Evolutionary conservation across 2,329 filamentous ascomycete genomes (phyloP).

Genomic region (Zymoseptoria passerinii): DNA sequence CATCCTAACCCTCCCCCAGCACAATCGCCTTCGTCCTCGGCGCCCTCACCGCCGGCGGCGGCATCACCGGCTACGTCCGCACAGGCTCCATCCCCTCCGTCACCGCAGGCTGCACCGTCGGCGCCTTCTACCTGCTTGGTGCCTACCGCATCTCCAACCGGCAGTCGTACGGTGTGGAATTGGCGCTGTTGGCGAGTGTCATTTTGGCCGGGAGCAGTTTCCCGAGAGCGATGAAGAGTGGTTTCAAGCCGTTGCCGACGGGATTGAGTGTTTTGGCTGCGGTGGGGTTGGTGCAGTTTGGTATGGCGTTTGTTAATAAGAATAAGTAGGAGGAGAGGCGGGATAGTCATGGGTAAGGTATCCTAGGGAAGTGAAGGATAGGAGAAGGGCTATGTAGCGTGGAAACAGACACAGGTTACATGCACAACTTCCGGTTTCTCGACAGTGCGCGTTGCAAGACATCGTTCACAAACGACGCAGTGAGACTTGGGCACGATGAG

Average conservation of each 20-base stretch:
- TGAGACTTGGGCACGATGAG: background rate
- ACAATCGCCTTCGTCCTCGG: conserved; percentile 68
- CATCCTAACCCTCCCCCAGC: conserved; percentile 2
- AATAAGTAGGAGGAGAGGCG: conserved; percentile 6
- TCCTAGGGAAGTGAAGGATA: background rate
- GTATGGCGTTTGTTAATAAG: conserved; percentile 49
- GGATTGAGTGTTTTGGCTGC: conserved; percentile 69
- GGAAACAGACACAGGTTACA: background rate
- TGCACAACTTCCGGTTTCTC: background rate
- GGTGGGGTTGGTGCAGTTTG: conserved; percentile 73
- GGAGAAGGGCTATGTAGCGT: background rate
- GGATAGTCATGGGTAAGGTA: no score
- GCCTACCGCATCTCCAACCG: conserved; percentile 69
- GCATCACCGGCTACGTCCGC: conserved; percentile 75
- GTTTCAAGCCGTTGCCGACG: conserved; percentile 71
- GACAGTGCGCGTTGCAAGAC: no score
- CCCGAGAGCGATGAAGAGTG: conserved; percentile 72
- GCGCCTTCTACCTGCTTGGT: conserved; percentile 67
- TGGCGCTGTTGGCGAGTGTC: conserved; percentile 80
- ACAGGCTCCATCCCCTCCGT: conserved; percentile 83
- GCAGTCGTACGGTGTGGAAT: conserved; percentile 74
- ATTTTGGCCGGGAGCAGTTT: conserved; percentile 76
- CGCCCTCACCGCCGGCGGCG: conserved; percentile 74
- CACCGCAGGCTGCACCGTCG: conserved; percentile 75
- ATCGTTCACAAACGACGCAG: no score